Conservation (phyloP, 192 early-diverging fungal genomes). For the Lobosporangium transversale region DNA sequence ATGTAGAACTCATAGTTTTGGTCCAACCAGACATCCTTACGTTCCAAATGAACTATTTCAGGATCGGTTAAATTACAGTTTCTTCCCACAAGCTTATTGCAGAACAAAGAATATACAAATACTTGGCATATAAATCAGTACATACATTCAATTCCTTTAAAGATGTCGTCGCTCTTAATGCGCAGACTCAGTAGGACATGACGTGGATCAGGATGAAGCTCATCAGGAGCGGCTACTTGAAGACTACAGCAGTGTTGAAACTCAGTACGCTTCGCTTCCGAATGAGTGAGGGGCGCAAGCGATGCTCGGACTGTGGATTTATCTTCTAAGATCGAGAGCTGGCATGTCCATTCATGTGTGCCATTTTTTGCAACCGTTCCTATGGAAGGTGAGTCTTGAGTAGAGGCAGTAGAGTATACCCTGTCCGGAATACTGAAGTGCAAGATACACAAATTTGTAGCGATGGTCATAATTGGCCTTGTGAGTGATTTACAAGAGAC, state of each 20-base stretch:
- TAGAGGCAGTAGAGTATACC: not conserved
- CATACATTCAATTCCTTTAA: constrained; percentile 28
- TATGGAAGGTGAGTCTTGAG: not conserved
- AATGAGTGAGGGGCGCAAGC: not conserved
- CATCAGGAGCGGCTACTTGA: constrained; percentile 6
- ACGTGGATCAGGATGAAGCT: not conserved
- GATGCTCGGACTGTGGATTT: constrained; percentile 12
- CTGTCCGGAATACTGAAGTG: constrained; percentile 29
- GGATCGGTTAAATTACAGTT: not conserved
- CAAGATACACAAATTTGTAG: constrained; percentile 13
- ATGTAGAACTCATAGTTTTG: constrained; percentile 23
- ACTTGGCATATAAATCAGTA: not conserved
- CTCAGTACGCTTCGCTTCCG: not conserved
- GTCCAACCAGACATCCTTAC: constrained; percentile 9
- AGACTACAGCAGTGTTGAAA: constrained; percentile 11
- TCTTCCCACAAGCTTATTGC: not conserved
- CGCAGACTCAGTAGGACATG: constrained; percentile 15
- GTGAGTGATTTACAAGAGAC: not conserved
- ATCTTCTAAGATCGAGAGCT: constrained; percentile 29
- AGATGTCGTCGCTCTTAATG: constrained; percentile 26
- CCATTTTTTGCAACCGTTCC: constrained; percentile 1
- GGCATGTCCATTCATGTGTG: constrained; percentile 22
- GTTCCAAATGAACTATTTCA: constrained; percentile 23
- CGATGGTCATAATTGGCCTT: not conserved
- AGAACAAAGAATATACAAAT: not conserved